Evolutionary conservation across 169 alveolate species (phyloP), one percentile per base, ranked within the genome.

Genomic region (Plasmodium cynomolgi): DNA sequence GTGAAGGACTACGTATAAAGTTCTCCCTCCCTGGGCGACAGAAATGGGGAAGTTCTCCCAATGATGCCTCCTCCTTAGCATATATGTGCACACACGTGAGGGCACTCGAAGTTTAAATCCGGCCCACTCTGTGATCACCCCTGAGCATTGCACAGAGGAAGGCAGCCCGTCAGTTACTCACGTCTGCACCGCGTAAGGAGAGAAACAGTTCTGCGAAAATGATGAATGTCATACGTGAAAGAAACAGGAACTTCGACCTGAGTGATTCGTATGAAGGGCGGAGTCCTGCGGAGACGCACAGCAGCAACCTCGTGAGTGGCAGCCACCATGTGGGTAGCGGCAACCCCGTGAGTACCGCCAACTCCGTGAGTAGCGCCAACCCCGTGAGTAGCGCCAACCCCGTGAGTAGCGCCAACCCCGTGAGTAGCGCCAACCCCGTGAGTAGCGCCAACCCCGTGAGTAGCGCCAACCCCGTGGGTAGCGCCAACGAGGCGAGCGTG

Each of bases 251-350:
- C 20, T 77, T 50, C 8, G 93, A 86, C 39, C 71, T 71, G n/a
- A 75, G 71, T 15, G 80, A 77, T 34, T 71, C 93, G 29, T 58
- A 75, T 29, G 86, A 86, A 74, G 34, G n/a, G 9, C 47, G 81
- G 31, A 84, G 62, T 33, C 71, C 81, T 13, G 47, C 34, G 54
- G 83, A 20, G 37, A 26, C 34, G 33, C 13, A 68, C 13, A 2
- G 0, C 13, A 23, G 56, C 56, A 44, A 44, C 56, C 0, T 0
- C 1, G 56, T 1, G 5, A 44, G n/a, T 44, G 11, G 56, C n/a
- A 13, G n/a, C n/a, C 9, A 44, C n/a, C 9, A 1, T 13, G n/a
- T 13, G 0, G 11, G n/a, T 13, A 44, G 56, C 56, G 56, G 56
- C 1, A 9, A 44, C n/a, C 0, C 56, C 5, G n/a, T n/a, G n/a